Evolutionary conservation across 345 rosid species (phyloP), one percentile per base, ranked within the genome.

Genomic region (Syzygium aqueum): DNA sequence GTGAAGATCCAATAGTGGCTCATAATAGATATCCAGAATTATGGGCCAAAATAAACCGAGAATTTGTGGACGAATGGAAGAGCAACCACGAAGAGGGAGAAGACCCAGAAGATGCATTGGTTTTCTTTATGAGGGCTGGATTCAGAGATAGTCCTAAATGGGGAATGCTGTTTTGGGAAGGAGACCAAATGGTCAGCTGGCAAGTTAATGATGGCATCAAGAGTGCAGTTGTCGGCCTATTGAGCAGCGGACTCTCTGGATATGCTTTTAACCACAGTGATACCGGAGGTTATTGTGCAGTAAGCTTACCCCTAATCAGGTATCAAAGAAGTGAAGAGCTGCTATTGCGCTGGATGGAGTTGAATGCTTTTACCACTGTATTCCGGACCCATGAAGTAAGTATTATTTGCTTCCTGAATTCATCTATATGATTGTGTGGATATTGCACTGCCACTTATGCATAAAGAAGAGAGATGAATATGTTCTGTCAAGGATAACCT

Each of bases 171-270:
- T 95, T 95, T 85, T 95, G 96, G 97, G 96, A 95, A 92, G 97
- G 96, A 85, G 96, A 95, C 86, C 97, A 95, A 91, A 95, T 95
- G 96, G 97, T 95, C 50, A 95, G 97, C 90, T 95, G 95, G 95
- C 97, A 95, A 85, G 89, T 91, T 53, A 94, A 95, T 89, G 95
- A 95, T 86, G 97, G 96, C 51, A 94, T 95, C 89, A 95, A 94
- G 91, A 95, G 97, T 88, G 89, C 95, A 37, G 95, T 94, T 57
- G 92, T 92, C 40, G 97, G 96, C 85, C 90, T 95, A 8, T 91
- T 95, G 86, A 95, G 95, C 89, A 88, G 96, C 65, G 96, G 96
- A 88, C 85, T 94, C 40, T 94, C 93, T n/a, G 96, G 96, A 61
- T 94, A 90, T 88, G 94, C 96, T 83, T 90, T 95, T 85, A 95